Base-by-base conservation (phyloP, 768 basidiomycete genomes). In the Termitomyces titanicus region DNA sequence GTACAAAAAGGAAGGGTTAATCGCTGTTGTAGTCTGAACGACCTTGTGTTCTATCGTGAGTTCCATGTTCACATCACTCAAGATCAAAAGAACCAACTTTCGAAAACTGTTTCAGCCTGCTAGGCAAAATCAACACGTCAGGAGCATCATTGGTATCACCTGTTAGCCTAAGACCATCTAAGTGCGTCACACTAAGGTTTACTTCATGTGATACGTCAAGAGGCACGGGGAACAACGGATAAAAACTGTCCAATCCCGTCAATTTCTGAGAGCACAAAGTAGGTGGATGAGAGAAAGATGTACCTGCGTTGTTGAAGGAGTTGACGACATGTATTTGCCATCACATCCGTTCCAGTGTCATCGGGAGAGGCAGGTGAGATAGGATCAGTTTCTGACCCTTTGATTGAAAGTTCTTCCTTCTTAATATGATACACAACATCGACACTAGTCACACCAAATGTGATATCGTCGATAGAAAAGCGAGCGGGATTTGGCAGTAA, bases 151-250 rank as follows among this genome's bases (percentile, higher is more conserved):
- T 71, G 10, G 57, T 66, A 1, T 71, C 72, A 45, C 68, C 68
- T 20, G 66, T 70, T 33, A 83, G 67, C 20, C 66, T 72, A 29
- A 78, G 68, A 3, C 65, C 70, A 24, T 74, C 72, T 25, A 79
- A 80, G 71, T 98, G 96, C 18, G 89, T 85, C 15, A 97, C 78
- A 64, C 97, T 94, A 38, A 99, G 79, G 65, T 97, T 95, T 54
- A 98, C 84, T 64, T 96, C 93, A 35, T 81, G 76, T 1, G 86
- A 75, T 17, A 88, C 70, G 6, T 89, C 88, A 12, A 78, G 66
- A 0, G 97, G 93, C 1, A 85, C 81, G 9, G 97, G 97, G 70
- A 98, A 98, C 38, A 97, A 71, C 0, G 97, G 97, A 67, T 98
- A 99, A 74, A 97, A 97, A 63, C 94, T 98, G 66, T 18, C 20